Base-by-base conservation (phyloP, 305 asterid species). In the Fraxinus sp. region DNA sequence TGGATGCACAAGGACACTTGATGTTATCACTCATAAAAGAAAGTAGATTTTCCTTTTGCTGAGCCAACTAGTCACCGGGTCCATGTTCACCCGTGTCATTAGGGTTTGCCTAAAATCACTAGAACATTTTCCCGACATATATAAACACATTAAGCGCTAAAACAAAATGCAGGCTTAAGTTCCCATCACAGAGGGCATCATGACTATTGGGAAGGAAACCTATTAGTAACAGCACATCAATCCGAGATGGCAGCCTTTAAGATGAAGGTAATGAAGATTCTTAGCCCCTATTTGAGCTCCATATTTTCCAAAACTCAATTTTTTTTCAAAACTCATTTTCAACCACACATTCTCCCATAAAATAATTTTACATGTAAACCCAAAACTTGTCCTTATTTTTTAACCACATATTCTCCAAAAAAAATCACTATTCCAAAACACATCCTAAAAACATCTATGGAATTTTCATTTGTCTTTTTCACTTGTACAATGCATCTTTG, bases 241-340 rank as follows among this genome's bases (percentile, higher is more conserved):
- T 77, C 80, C 64, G 28, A 71, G 49, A 28, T 26, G 55, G 32
- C 57, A 10, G 68, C 68, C 77, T 41, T 36, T 8, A n/a, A 55
- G 20, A 16, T 6, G 59, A 83, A 75, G 30, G 74, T 46, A 80
- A 80, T 46, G 41, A 72, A 22, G 33, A 84, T 66, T 55, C 26
- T 66, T 39, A 39, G 46, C 46, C 46, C 46, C 46, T 39, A 11
- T 39, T 39, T 39, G 46, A 39, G 46, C 46, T 39, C 13, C 46
- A 39, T 39, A 39, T 39, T 39, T 39, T 39, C 46, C 46, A 39
- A 39, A 39, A 39, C 46, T 39, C 46, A 39, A 39, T 39, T 39
- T 39, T 39, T 39, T 39, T 9, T 39, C 3, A 39, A 39, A 39
- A 39, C 46, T 39, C 13, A 39, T 39, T 39, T 39, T 39, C 46